These are phyloP conservation scores for Lyophyllum semitale DNA, from an alignment of 768 basidiomycete genomes.

Conservation along the genomic window DNA sequence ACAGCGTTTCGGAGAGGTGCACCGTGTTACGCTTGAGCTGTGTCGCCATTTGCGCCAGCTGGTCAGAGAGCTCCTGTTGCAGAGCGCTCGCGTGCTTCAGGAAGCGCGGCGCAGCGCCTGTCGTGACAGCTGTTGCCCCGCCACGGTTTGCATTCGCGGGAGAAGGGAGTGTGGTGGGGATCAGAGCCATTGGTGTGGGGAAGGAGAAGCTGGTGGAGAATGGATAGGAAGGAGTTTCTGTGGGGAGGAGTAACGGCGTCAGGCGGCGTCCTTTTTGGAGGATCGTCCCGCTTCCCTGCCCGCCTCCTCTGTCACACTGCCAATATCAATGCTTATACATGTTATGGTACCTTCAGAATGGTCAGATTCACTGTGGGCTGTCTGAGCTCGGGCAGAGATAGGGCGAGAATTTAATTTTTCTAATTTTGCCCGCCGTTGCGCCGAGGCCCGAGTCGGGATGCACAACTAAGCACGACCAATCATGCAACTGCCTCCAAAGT, in stretches of 20 bases:
- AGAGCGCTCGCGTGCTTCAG: constrained; percentile 59
- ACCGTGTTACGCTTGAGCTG: constrained; percentile 84
- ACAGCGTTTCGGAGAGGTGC: constrained; percentile 73
- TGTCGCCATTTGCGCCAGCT: constrained; percentile 83
- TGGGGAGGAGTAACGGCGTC: constrained; percentile 45
- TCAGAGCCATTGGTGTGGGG: constrained; percentile 27
- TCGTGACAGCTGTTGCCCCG: constrained; percentile 23
- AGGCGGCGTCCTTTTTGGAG: no score
- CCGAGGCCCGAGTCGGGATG: no score
- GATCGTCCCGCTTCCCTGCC: no score
- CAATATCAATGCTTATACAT: no score
- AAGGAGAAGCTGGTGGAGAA: constrained; percentile 20
- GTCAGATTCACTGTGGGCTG: no score
- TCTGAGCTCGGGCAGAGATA: no score
- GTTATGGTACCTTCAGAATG: no score
- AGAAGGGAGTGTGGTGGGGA: constrained; percentile 34
- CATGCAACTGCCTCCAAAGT: no score
- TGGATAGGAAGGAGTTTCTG: constrained; percentile 27
- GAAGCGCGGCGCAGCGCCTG: constrained; percentile 34
- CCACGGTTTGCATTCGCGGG: constrained; percentile 27
- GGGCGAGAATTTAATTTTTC: no score
- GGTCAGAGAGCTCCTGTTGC: constrained; percentile 74
- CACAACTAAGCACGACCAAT: no score
- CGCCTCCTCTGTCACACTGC: no score
- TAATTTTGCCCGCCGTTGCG: no score